Conservation (phyloP, 495 filamentous ascomycete genomes). For the Aspergillus kassunensis region DNA sequence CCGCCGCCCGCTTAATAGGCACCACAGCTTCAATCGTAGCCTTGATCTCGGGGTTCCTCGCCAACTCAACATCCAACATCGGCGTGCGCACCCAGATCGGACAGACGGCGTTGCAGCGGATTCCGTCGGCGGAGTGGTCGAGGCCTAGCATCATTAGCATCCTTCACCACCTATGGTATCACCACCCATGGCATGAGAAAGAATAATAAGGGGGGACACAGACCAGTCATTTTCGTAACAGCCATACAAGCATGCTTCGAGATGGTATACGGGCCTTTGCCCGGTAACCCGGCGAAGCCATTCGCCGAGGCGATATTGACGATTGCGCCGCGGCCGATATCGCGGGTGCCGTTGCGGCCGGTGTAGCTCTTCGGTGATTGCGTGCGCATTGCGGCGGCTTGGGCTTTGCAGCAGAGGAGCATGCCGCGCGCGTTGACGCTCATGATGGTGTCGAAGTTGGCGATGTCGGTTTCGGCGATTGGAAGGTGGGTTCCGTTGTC, state of each 20-base stretch:
- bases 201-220: not conserved
- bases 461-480: not conserved
- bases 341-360: not conserved
- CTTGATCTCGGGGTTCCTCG: not conserved
- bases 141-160: not conserved
- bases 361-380: not conserved
- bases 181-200: too few relatives aligned
- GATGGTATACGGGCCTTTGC: not conserved
- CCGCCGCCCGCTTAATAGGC: not conserved
- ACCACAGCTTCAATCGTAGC: not conserved
- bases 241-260: not conserved
- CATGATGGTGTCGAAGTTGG: not conserved
- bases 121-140: not conserved
- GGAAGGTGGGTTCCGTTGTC: not conserved
- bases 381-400: not conserved
- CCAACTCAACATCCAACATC: not conserved
- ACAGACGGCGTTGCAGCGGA: not conserved
- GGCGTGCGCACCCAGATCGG: not conserved
- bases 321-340: not conserved
- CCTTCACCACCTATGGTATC: too few relatives aligned
- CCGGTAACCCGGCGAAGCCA: not conserved
- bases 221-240: not conserved
- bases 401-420: not conserved
- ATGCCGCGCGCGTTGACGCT: not conserved
- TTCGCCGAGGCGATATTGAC: not conserved